A percentile compares a stretch with the other conserved stretches of the same genome.
Conservation (phyloP, 352 stramenopile genomes). For the Phytophthora cryptogea region DNA sequence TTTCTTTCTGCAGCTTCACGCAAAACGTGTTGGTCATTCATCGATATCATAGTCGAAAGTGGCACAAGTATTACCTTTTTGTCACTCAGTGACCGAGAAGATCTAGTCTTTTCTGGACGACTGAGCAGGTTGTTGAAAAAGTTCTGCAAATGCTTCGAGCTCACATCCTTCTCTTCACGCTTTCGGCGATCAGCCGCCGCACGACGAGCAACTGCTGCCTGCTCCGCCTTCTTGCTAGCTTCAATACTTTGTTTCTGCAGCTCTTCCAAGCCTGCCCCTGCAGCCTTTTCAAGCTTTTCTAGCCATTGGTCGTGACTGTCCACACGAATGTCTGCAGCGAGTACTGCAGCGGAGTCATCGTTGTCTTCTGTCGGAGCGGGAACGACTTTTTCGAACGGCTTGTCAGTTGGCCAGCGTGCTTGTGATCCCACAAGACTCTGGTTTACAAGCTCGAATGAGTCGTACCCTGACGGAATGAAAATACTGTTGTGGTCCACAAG, state of each 20-base stretch:
- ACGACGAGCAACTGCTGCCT: conserved; percentile 67
- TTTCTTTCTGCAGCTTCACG: conserved; percentile 54
- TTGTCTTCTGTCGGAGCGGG: conserved; percentile 54
- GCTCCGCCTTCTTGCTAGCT: conserved; percentile 80
- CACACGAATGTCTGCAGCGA: conserved; percentile 58
- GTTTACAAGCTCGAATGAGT: conserved; percentile 75
- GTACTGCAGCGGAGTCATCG: conserved; percentile 26
- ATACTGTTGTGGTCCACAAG: conserved; percentile 73
- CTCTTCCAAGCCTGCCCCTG: conserved; percentile 75
- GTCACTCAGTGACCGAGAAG: conserved; percentile 57
- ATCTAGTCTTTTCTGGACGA: conserved; percentile 82
- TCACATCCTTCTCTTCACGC: conserved; percentile 83
- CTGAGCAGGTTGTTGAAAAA: conserved; percentile 91
- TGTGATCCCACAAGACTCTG: conserved; percentile 80
- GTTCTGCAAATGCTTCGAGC: conserved; percentile 84
- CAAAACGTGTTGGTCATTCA: neutral
- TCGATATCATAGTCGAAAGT: neutral
- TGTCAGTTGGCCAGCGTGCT: conserved; percentile 73
- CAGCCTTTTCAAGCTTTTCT: conserved; percentile 82
- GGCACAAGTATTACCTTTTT: conserved; percentile 54
- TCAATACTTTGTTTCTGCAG: conserved; percentile 87
- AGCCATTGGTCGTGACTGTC: conserved; percentile 80
- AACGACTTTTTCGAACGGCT: conserved; percentile 85
- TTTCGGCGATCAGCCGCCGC: conserved; percentile 73
- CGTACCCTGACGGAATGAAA: conserved; percentile 80